A percentile compares a stretch with the other conserved stretches of the same genome.
These are phyloP conservation scores for Canavalia gladiata DNA, from an alignment of 306 rosid species.

Conservation along the genomic window DNA sequence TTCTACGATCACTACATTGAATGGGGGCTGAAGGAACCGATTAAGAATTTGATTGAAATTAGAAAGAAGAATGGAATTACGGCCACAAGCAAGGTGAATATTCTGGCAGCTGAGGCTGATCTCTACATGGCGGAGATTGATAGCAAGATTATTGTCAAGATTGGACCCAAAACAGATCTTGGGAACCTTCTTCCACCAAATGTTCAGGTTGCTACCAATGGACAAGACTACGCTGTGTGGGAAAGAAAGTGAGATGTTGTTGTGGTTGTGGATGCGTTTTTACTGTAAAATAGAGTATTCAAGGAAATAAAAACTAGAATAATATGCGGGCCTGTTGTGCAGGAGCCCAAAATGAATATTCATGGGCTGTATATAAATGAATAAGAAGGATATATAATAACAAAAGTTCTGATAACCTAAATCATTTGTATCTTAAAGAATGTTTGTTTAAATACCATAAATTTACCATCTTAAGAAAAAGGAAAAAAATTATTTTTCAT, in stretches of 20 bases:
- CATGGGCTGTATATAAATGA: neutral
- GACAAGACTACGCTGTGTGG: conserved; percentile 74
- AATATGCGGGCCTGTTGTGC: conserved; percentile 6
- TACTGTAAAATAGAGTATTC: neutral
- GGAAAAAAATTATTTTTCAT: neutral
- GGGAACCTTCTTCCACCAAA: conserved; percentile 69
- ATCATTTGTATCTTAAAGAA: no score
- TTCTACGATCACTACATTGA: conserved; percentile 75
- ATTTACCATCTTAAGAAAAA: no score
- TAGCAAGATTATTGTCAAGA: conserved; percentile 68
- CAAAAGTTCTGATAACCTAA: no score
- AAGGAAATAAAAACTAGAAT: conserved; percentile 20
- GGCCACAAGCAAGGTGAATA: conserved; percentile 57
- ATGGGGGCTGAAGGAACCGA: conserved; percentile 62
- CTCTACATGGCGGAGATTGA: conserved; percentile 71
- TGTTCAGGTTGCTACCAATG: conserved; percentile 54
- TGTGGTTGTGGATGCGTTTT: neutral
- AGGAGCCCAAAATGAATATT: conserved; percentile 10
- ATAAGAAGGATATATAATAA: no score
- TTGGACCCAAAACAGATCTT: conserved; percentile 61
- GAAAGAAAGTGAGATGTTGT: conserved; percentile 48
- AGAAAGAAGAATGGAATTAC: conserved; percentile 67
- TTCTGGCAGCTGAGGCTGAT: conserved; percentile 66
- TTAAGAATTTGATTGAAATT: conserved; percentile 54
- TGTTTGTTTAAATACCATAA: no score